Percentiles rank a stretch among this genome's conserved stretches.
These are phyloP conservation scores for Halophytophthora batemanensis DNA, from an alignment of 352 stramenopile genomes.

Conservation along the genomic window DNA sequence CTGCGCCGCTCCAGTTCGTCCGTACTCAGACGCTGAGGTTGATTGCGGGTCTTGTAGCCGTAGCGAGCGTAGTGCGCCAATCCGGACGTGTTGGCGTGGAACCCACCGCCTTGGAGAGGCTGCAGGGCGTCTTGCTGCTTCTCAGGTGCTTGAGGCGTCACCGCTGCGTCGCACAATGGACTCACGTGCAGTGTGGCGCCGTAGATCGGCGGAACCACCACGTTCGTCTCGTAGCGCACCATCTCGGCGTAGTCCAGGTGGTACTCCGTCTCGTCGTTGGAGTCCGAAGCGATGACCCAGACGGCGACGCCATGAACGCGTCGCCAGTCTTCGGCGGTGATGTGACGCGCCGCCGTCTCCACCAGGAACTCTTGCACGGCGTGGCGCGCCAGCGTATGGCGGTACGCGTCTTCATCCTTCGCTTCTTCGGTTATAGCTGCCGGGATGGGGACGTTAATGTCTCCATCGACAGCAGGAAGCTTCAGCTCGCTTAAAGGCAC, in stretches of 20 bases:
- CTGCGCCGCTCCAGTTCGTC: conserved; percentile 39
- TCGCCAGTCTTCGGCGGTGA: conserved; percentile 33
- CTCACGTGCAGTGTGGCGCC: conserved; percentile 75
- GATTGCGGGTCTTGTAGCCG: conserved; percentile 62
- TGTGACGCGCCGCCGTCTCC: conserved; percentile 14
- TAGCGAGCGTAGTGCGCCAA: conserved; percentile 57
- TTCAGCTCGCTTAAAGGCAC: conserved; percentile 31
- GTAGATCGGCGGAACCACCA: conserved; percentile 67
- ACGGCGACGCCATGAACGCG: conserved; percentile 51
- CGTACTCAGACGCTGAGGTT: conserved; percentile 33
- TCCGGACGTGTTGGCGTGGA: conserved; percentile 51
- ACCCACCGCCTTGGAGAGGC: conserved; percentile 48
- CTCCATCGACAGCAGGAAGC: conserved; percentile 4
- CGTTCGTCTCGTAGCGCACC: conserved; percentile 72
- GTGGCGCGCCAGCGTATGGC: conserved; percentile 34
- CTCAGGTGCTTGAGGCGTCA: too few relatives aligned
- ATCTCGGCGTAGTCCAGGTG: conserved; percentile 75
- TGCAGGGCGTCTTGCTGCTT: conserved; percentile 9
- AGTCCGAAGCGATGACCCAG: conserved; percentile 69
- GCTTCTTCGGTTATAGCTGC: conserved; percentile 11
- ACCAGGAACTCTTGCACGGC: conserved; percentile 62
- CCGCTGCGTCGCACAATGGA: conserved; percentile 27
- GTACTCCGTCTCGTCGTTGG: conserved; percentile 61
- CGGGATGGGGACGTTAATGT: neutral
- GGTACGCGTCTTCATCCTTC: conserved; percentile 28